Base-by-base conservation (phyloP, 306 rosid species). In the Vigna trinervia region DNA sequence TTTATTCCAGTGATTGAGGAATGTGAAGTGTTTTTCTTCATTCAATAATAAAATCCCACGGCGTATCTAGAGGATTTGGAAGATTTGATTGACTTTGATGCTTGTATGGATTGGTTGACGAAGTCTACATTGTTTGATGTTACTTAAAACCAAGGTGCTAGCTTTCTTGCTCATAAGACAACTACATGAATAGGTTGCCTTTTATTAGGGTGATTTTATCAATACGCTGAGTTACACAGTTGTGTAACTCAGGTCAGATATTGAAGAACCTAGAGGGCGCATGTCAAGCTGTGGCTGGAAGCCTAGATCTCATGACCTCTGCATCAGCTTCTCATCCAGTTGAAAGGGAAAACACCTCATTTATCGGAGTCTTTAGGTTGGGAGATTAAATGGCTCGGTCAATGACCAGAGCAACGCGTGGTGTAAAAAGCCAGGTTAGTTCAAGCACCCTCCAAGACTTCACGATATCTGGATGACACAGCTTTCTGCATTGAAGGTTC, bases 211-310 rank as follows among this genome's bases (percentile, higher is more conserved):
- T 70, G 77, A 69, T 60, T 22, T 50, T 61, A 41, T 50, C 36
- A 36, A 61, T 71, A 36, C 8, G 15, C 39, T 48, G 77, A 59
- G 46, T 78, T 22, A 22, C 22, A 22, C 22, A 22, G 78, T 52
- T 71, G 17, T 9, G 57, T 9, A 72, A n/a, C 57, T 36, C 52
- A 71, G 77, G 82, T 47, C 26, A 38, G 26, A 60, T 79, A 26
- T 79, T 39, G 72, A 60, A 38, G 77, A 78, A 70, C 57, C 58
- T 54, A 26, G 57, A 79, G 39, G 48, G 41, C 52, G 17, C 71
- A 60, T 38, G 41, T 39, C 64, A 78, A 9, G 71, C 32, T 47
- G 30, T 57, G 70, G 32, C 69, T 32, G 82, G 57, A 50, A 39
- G 64, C 64, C 2, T 43, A 59, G 58, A 23, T 65, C 14, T 52